Evolutionary conservation across 108 stramenopile species (phyloP).

Genomic region (Conticribra guillardii): DNA sequence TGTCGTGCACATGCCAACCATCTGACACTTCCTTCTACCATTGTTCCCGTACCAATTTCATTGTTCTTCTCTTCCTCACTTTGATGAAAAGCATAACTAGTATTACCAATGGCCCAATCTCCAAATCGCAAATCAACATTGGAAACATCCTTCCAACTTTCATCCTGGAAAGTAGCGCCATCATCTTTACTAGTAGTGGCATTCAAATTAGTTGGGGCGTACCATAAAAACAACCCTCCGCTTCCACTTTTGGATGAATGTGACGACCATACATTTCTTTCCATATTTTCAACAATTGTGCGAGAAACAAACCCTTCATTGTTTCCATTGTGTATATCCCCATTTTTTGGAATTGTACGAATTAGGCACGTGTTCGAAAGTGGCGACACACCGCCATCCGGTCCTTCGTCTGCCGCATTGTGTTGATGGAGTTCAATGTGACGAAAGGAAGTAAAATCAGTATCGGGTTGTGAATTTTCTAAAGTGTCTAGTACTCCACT

Average conservation of each 20-base stretch:
- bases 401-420: background rate
- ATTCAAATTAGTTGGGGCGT: background rate
- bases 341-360: background rate
- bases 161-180: too few species aligned
- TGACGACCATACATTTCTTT: background rate
- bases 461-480: too few species aligned
- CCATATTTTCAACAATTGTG: constrained; percentile 1
- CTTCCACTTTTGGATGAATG: constrained; percentile 1
- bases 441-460: background rate
- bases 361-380: background rate
- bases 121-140: constrained; percentile 1
- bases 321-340: background rate
- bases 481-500: too few species aligned
- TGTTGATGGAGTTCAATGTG: background rate
- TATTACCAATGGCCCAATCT: background rate
- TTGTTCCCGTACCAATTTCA: too few species aligned
- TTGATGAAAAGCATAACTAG: background rate
- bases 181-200: background rate
- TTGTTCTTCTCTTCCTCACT: too few species aligned
- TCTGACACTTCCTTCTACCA: constrained; percentile 31
- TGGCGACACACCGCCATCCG: too few species aligned
- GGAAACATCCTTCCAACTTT: background rate
- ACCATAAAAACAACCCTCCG: background rate
- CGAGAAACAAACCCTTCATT: background rate
- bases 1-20: constrained; percentile 40